phyloP scores from a whole-genome alignment of 768 basidiomycete species.

The Kwoniella mangroviensis region DNA sequence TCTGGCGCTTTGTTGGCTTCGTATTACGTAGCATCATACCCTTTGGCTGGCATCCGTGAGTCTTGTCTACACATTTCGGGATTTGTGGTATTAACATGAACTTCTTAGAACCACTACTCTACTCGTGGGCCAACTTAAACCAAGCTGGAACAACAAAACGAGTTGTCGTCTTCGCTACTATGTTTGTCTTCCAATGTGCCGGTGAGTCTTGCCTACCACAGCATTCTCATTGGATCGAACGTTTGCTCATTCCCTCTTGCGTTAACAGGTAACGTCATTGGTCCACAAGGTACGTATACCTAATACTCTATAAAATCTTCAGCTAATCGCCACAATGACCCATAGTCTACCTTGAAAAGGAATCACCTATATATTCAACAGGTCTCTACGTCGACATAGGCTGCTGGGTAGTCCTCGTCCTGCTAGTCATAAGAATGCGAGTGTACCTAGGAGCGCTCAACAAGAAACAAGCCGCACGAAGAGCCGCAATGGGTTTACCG shows the following conservation, averaged over 20 bases:
- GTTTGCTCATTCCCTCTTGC: neutral
- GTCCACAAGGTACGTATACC: slow-evolving; percentile 38
- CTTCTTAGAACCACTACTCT: slow-evolving; percentile 13
- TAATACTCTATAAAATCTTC: neutral
- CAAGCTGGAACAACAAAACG: slow-evolving; percentile 50
- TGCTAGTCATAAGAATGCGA: slow-evolving; percentile 45
- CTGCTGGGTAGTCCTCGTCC: slow-evolving; percentile 43
- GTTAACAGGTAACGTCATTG: slow-evolving; percentile 32
- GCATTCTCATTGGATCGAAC: neutral
- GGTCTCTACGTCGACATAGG: slow-evolving; percentile 53
- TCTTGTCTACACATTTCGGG: neutral
- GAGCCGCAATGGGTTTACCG: slow-evolving; percentile 46
- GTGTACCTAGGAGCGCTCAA: slow-evolving; percentile 47
- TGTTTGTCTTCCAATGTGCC: slow-evolving; percentile 36
- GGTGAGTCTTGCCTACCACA: slow-evolving; percentile 2
- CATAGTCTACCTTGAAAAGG: slow-evolving; percentile 43
- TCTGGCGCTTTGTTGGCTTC: slow-evolving; percentile 29
- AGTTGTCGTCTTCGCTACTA: slow-evolving; percentile 42
- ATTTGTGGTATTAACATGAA: neutral
- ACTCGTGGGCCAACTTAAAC: slow-evolving; percentile 51
- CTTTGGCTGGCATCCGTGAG: slow-evolving; percentile 33
- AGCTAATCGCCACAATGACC: too few species aligned
- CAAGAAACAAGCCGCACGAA: slow-evolving; percentile 39
- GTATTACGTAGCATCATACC: slow-evolving; percentile 42
- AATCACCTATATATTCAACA: slow-evolving; percentile 48